Conservation (phyloP, 2,329 filamentous ascomycete genomes). For the Neonectria magnoliae region DNA sequence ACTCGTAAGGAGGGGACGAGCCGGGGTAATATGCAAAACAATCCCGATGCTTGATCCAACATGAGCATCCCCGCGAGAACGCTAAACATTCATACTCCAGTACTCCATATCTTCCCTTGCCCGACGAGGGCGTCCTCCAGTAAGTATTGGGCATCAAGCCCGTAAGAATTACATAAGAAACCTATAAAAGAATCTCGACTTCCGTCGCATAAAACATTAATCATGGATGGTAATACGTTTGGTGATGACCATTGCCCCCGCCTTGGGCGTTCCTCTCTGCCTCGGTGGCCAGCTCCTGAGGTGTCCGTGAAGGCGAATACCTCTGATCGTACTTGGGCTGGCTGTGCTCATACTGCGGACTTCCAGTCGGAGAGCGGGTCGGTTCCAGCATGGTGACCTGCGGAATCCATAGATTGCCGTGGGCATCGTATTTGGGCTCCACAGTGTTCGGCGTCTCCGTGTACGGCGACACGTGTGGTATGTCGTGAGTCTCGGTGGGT, state of each 20-base stretch:
- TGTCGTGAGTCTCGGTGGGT: slow-evolving; percentile 31
- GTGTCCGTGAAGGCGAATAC: slow-evolving; percentile 32
- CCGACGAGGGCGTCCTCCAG: background rate
- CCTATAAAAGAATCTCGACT: background rate
- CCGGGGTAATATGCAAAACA: background rate
- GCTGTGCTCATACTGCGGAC: slow-evolving; percentile 31
- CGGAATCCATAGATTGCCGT: slow-evolving; percentile 47
- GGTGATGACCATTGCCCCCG: slow-evolving; percentile 27
- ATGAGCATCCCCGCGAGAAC: slow-evolving; percentile 7
- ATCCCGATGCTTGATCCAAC: slow-evolving; percentile 7
- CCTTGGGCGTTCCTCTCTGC: slow-evolving; percentile 27
- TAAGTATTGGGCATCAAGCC: slow-evolving; percentile 15
- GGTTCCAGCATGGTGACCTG: slow-evolving; percentile 47
- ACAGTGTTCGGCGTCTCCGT: slow-evolving; percentile 24
- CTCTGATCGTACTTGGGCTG: slow-evolving; percentile 33
- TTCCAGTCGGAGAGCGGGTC: slow-evolving; percentile 32
- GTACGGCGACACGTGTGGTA: slow-evolving; percentile 28
- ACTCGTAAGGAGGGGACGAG: slow-evolving; percentile 15
- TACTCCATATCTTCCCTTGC: slow-evolving; percentile 25
- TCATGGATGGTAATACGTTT: slow-evolving; percentile 43
- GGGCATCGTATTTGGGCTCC: slow-evolving; percentile 45
- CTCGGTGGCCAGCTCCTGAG: slow-evolving; percentile 38
- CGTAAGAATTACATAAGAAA: slow-evolving; percentile 10
- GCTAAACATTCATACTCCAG: slow-evolving; percentile 22
- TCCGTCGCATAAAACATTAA: background rate